These are phyloP conservation scores for Trichoderma lentiforme DNA, from an alignment of 2,329 filamentous ascomycete species.

Conservation along the genomic window DNA sequence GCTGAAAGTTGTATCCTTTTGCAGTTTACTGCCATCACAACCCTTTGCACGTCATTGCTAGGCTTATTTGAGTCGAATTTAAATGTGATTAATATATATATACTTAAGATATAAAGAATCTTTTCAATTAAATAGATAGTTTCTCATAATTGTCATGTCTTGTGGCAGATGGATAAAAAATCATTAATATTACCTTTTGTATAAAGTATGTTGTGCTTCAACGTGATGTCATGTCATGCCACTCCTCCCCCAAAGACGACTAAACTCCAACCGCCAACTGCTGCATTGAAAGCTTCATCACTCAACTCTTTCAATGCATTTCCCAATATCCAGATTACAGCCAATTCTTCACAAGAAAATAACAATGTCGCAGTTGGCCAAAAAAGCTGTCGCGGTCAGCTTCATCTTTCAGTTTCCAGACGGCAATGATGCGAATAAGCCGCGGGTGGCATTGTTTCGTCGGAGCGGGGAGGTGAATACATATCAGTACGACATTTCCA, in stretches of 20 bases:
- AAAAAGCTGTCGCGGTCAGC: conserved; percentile 44
- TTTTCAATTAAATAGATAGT: no score
- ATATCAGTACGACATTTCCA: conserved; percentile 46
- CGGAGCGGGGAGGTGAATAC: conserved; percentile 58
- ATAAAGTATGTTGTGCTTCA: background rate
- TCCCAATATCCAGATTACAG: background rate
- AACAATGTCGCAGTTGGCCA: conserved; percentile 25
- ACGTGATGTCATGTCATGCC: conserved; percentile 16
- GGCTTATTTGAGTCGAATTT: background rate
- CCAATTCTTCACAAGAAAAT: conserved; percentile 6
- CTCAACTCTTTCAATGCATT: background rate
- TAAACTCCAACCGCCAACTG: background rate
- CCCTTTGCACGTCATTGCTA: no score
- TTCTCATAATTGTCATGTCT: background rate
- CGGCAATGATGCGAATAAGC: conserved; percentile 32
- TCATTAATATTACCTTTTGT: background rate
- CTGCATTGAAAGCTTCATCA: background rate
- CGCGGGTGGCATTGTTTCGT: conserved; percentile 58
- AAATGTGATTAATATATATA: background rate
- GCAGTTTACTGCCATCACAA: background rate
- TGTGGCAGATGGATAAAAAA: background rate
- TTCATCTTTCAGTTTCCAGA: conserved; percentile 49
- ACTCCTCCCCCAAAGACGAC: background rate
- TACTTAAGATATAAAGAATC: no score
- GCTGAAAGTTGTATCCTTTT: background rate